Percentiles rank a stretch among this genome's conserved stretches.
These are phyloP conservation scores for Hymenoscyphus fructigenus DNA, from an alignment of 2,329 filamentous ascomycete genomes.

Conservation along the genomic window DNA sequence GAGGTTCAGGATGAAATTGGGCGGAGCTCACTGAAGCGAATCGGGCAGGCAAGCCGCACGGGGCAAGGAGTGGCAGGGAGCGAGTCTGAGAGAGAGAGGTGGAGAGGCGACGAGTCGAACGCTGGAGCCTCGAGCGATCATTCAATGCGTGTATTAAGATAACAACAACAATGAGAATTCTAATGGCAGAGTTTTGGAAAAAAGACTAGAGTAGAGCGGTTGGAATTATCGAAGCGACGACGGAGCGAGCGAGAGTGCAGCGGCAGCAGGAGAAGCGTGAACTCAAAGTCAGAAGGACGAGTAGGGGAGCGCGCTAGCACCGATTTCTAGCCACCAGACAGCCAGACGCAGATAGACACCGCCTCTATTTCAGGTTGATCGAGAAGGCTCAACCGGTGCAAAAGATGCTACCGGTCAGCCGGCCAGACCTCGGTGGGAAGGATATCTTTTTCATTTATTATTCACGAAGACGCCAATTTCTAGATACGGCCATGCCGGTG, in stretches of 20 bases:
- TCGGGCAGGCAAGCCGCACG: slow-evolving; percentile 9
- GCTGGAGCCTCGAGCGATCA: slow-evolving; percentile 1
- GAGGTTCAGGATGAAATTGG: slow-evolving; percentile 15
- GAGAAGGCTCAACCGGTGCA: background rate
- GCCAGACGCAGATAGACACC: background rate
- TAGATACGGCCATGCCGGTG: background rate
- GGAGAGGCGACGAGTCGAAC: background rate
- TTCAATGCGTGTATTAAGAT: background rate
- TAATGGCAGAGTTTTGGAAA: no score
- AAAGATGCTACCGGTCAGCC: background rate
- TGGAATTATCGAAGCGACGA: background rate
- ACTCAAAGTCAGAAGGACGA: slow-evolving; percentile 2
- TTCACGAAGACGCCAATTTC: background rate
- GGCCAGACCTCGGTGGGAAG: background rate
- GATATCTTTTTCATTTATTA: background rate
- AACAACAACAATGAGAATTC: no score
- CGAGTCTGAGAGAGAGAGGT: background rate
- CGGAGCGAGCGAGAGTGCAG: background rate
- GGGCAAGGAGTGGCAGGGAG: background rate
- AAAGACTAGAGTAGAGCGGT: no score
- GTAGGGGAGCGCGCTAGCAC: background rate
- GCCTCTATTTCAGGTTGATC: background rate
- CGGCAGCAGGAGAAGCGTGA: background rate
- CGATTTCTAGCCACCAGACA: background rate
- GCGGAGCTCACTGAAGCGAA: slow-evolving; percentile 13